Base-by-base conservation (phyloP, 495 filamentous ascomycete species). In the Penicillium nucicola region DNA sequence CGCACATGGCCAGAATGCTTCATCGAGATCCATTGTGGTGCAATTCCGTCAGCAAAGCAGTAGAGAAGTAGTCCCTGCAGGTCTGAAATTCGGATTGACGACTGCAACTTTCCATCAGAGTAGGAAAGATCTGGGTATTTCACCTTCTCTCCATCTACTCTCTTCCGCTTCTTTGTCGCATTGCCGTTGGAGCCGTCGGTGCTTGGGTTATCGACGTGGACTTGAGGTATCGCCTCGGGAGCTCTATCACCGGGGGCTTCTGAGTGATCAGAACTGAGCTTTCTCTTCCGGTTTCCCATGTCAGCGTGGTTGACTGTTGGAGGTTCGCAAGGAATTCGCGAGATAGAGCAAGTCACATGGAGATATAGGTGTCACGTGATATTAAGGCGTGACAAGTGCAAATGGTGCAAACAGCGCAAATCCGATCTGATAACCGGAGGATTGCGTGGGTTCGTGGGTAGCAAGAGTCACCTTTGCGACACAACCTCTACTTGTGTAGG, bases 1-100 rank as follows among this genome's bases (percentile, higher is more conserved):
- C 83, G 76, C 43, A 97, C 84, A 56, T 84, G 75, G 1, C 78
- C 77, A 43, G 89, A 86, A 61, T 96, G 81, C 56, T 82, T 79
- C 39, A 95, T 77, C 17, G 88, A 82, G 14, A 96, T 82, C 87
- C 92, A 98, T 68, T 93, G 87, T 4, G 95, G 93, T 5, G 86
- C 81, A 23, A 75, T 55, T 1, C 87, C 93, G 66, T 97, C 90
- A 35, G 90, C 89, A 48, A 96, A 83, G 48, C 95, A 81, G 68
- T 96, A 97, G n/a, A 97, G 75, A 5, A 90, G 74, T 32, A 98
- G 69, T 28, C 78, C 80, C 59, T 96, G 92, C 15, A 98, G 67
- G 55, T 93, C 86, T 19, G 80, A 76, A 37, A 96, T 79, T 34
- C 85, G 86, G 56, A 97, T 84, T 45, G 83, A 84, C 8, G 80